Base-by-base conservation (phyloP, 2,329 filamentous ascomycete species). In the Zymoseptoria ardabiliae region DNA sequence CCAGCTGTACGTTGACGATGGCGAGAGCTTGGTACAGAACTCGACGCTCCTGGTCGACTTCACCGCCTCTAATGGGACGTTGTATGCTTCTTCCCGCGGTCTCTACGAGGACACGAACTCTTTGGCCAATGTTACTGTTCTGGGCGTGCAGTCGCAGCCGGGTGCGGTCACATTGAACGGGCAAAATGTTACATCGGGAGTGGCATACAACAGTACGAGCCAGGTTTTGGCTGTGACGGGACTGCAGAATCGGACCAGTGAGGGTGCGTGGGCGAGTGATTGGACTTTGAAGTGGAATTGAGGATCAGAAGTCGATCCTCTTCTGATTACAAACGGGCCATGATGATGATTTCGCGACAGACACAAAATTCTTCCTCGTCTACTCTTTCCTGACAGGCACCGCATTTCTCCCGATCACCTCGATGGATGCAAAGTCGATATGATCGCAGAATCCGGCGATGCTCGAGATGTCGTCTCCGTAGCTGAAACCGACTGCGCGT, bases 1-100 rank as follows among this genome's bases (percentile, higher is more conserved):
- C 0, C 72, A 76, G 19, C 72, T 92, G 28, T 91, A 92, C 69
- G 70, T 91, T 7, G 89, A 92, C 66, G 89, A 93, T 65, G 89
- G 89, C 1, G 86, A 87, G 73, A 88, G 84, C 58, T 59, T 90
- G 7, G 67, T 72, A 35, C 86, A 82, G 0, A 76, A 80, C 11
- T 76, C 78, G 0, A 85, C 80, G 0, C 77, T 85, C 4, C 78
- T 77, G 61, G 80, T 90, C 22, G 70, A 71, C 51, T 64, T 71
- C 55, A 73, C 74, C 0, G 78, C 77, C 0, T 72, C 73, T 0
- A 70, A 73, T 8, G 77, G 76, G 0, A 77, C 75, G 6, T 70
- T 89, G 1, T 78, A 76, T 28, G 81, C 81, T 0, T 74, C 71
- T 1, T 75, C 78, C 0, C 66, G 72, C 0, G 86, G 86, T 0